These are phyloP conservation scores for Oenanthe javanica DNA, from an alignment of 140 eudicot genomes.

Conservation along the genomic window DNA sequence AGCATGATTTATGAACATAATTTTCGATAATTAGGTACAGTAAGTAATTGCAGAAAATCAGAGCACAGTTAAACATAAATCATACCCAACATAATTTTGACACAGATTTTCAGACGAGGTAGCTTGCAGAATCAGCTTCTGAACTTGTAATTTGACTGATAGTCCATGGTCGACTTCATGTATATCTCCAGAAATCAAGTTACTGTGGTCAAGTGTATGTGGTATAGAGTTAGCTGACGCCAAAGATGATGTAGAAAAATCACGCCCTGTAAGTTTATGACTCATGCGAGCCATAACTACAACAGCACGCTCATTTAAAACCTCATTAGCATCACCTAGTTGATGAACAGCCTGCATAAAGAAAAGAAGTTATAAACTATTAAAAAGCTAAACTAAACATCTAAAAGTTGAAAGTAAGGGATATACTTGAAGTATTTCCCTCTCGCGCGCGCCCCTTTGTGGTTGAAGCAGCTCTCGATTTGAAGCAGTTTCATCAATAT, in stretches of 20 bases:
- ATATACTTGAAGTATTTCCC: constrained; percentile 84
- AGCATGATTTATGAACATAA: background rate
- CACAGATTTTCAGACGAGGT: constrained; percentile 87
- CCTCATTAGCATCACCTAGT: constrained; percentile 97
- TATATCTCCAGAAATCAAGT: constrained; percentile 58
- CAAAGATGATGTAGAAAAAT: constrained; percentile 57
- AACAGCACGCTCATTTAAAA: constrained; percentile 87
- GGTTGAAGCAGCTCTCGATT: constrained; percentile 65
- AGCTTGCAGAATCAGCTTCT: constrained; percentile 88
- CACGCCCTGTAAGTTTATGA: constrained; percentile 95
- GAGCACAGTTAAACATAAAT: background rate
- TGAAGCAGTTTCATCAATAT: constrained; percentile 53
- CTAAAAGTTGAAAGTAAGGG: background rate
- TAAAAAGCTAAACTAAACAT: background rate
- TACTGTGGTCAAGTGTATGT: constrained; percentile 40
- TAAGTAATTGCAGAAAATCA: background rate
- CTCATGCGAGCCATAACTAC: constrained; percentile 99
- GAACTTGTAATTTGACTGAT: constrained; percentile 91
- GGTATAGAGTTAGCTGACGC: constrained; percentile 46
- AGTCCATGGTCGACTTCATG: constrained; percentile 90
- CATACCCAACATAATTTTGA: constrained; percentile 98
- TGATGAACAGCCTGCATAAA: constrained; percentile 79
- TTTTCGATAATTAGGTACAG: background rate
- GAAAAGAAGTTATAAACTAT: background rate
- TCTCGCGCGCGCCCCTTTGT: constrained; percentile 88